Evolutionary conservation across 306 rosid genomes (phyloP).

Genomic region (Prunus padus): DNA sequence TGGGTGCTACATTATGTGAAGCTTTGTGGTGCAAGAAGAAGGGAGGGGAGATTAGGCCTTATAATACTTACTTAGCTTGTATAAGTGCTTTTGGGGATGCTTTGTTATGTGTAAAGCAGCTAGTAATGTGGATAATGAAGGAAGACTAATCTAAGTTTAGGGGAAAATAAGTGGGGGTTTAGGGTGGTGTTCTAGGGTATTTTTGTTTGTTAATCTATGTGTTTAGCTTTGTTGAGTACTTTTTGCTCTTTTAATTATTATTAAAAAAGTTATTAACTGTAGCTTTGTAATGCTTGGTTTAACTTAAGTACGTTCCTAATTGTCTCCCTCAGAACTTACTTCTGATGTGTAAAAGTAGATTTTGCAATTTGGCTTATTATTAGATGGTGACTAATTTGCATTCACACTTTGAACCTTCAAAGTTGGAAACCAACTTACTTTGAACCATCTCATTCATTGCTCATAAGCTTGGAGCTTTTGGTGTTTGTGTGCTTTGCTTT

Average conservation of each 20-base stretch:
- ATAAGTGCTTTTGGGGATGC: slow-evolving; percentile 26
- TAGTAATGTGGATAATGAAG: slow-evolving; percentile 24
- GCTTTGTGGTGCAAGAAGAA: background rate
- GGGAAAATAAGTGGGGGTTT: background rate
- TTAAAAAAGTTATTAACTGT: slow-evolving; percentile 6
- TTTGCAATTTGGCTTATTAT: slow-evolving; percentile 8
- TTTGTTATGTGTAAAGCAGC: slow-evolving; percentile 25
- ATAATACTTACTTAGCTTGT: slow-evolving; percentile 25
- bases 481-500: background rate
- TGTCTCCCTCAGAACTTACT: background rate
- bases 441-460: background rate
- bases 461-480: background rate
- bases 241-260: slow-evolving; percentile 12
- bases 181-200: background rate
- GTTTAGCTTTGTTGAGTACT: slow-evolving; percentile 25
- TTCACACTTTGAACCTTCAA: background rate
- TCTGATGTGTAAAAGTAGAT: slow-evolving; percentile 8
- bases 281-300: slow-evolving; percentile 26
- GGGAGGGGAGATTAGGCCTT: background rate
- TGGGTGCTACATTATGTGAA: slow-evolving; percentile 60
- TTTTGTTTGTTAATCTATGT: slow-evolving; percentile 23
- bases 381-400: background rate
- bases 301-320: background rate
- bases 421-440: background rate
- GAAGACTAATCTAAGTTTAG: background rate